Base-by-base conservation (phyloP, 2,329 filamentous ascomycete genomes). In the Trichoderma sp. region DNA sequence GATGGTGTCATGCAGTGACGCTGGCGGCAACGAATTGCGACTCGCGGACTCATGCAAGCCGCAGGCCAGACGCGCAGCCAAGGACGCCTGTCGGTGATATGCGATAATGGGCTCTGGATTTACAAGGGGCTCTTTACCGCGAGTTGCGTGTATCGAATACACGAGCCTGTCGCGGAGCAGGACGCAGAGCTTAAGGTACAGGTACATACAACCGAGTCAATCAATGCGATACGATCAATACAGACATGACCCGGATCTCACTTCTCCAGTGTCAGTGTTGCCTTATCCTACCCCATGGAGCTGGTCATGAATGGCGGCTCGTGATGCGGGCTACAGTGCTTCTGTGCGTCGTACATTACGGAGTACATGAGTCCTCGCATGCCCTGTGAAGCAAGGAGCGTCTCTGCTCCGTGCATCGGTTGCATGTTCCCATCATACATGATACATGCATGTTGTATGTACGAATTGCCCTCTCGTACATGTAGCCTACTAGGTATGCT, bases 1-100 rank as follows among this genome's bases (percentile, higher is more conserved):
- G 75, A 76, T 77, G 76, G 76, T 78, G 76, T 76, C 74, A 77
- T 77, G 76, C 76, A 77, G 74, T 68, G 67, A 70, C 59, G 36
- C 36, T 26, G 47, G 53, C 32, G 62, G 69, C 61, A 62, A 58
- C 71, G 68, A 72, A 72, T 72, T 53, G 68, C 36, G 43, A 47
- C 39, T 47, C 71, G 59, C 69, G 55, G 69, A 20, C 50, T 23
- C 70, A 72, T 72, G 71, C 67, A 70, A 28, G 55, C 30, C 47
- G 50, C 32, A 72, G 61, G 66, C 72, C 72, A 61, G 69, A 72
- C 66, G 65, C 39, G 61, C 62, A 70, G 67, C 67, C 67, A 61
- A 70, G 71, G 58, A 36, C 62, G 66, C 55, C 43, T 43, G 34
- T 68, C 69, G 64, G 72, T 59, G 72, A 71, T 73, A 53, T 28